A percentile compares a stretch with the other conserved stretches of the same genome.
Evolutionary conservation across 2,329 filamentous ascomycete genomes (phyloP).

Genomic region (Chaetomium olivaceum): DNA sequence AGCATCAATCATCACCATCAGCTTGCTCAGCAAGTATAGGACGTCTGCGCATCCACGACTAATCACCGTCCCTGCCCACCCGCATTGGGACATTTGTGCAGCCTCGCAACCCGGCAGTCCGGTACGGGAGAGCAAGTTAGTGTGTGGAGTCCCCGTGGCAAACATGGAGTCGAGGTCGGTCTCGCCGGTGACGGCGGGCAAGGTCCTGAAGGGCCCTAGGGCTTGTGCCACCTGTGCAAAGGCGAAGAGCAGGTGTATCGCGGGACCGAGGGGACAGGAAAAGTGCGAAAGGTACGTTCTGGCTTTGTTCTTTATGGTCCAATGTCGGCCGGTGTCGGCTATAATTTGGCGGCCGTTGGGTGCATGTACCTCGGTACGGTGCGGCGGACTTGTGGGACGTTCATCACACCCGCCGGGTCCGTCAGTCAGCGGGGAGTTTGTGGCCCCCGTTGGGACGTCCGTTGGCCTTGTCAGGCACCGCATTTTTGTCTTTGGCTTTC

Average conservation of each 20-base stretch:
- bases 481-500: background rate
- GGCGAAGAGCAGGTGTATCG: slow-evolving; percentile 53
- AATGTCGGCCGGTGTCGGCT: background rate
- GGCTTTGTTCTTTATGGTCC: background rate
- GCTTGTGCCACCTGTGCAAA: slow-evolving; percentile 54
- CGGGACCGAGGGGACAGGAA: slow-evolving; percentile 41
- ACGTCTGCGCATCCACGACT: background rate
- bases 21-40: background rate
- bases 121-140: background rate
- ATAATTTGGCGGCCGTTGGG: background rate
- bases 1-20: background rate
- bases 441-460: background rate
- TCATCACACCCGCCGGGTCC: background rate
- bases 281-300: slow-evolving; percentile 51
- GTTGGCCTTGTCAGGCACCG: background rate
- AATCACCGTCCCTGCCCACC: background rate
- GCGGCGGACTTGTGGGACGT: background rate
- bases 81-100: background rate
- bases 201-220: slow-evolving; percentile 43
- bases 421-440: background rate
- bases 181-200: background rate
- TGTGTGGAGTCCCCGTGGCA: background rate
- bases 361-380: background rate
- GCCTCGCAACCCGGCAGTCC: background rate
- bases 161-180: slow-evolving; percentile 2